phyloP scores from a whole-genome alignment of 805 yeast species.

The Pichia insulana region DNA sequence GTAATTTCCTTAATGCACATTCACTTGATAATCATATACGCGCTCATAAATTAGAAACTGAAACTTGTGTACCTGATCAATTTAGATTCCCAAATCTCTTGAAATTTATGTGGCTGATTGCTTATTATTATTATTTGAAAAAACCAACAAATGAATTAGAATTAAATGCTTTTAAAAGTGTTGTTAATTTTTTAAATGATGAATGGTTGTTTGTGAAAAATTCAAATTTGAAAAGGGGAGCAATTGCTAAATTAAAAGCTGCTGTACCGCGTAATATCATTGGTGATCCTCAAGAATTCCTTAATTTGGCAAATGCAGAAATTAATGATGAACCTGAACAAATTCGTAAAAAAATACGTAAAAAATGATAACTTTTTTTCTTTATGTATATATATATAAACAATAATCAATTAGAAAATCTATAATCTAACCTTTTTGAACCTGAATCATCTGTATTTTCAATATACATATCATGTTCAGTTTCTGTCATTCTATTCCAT shows the following conservation, averaged over 20 bases:
- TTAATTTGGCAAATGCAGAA: background rate
- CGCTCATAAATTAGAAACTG: constrained; percentile 52
- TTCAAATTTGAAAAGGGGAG: background rate
- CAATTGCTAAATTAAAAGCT: constrained; percentile 36
- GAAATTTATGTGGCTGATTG: constrained; percentile 60
- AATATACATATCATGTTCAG: constrained; percentile 42
- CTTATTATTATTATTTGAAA: constrained; percentile 29
- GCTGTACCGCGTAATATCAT: constrained; percentile 9
- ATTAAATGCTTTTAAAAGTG: constrained; percentile 14
- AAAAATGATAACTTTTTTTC: no score
- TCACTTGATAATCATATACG: constrained; percentile 56
- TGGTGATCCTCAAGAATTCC: constrained; percentile 6
- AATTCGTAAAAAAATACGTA: background rate
- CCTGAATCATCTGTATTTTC: constrained; percentile 43
- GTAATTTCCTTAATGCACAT: constrained; percentile 66
- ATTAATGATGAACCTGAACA: background rate
- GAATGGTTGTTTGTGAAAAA: constrained; percentile 4
- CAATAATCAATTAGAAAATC: constrained; percentile 23
- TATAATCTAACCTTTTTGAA: constrained; percentile 45
- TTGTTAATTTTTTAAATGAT: constrained; percentile 17
- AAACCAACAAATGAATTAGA: constrained; percentile 10
- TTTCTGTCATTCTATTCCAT: constrained; percentile 45
- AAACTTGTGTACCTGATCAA: constrained; percentile 63
- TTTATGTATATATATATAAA: no score
- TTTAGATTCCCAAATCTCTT: constrained; percentile 75